A percentile compares a stretch with the other conserved stretches of the same genome.
phyloP scores from a whole-genome alignment of 768 basidiomycete genomes.

The Podaxis pistillaris region DNA sequence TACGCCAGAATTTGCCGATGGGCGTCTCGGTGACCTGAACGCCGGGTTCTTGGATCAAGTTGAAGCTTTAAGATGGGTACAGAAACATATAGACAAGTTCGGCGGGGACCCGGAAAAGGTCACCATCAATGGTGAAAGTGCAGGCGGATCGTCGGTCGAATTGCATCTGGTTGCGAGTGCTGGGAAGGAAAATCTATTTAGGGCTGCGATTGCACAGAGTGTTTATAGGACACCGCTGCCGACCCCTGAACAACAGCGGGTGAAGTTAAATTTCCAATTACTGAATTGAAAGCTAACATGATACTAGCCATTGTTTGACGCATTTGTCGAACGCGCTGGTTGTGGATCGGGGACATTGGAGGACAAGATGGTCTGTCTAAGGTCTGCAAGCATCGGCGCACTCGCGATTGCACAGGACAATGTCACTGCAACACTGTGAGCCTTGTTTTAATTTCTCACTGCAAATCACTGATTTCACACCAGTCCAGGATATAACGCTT shows the following conservation, averaged over 20 bases:
- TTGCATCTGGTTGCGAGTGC: conserved; percentile 53
- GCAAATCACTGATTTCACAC: conserved; percentile 11
- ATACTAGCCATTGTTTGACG: conserved; percentile 49
- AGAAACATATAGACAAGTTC: conserved; percentile 57
- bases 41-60: conserved; percentile 60
- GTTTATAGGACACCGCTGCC: conserved; percentile 53
- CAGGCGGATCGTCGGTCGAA: conserved; percentile 54
- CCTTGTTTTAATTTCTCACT: no score
- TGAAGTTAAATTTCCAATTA: conserved; percentile 23
- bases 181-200: conserved; percentile 38
- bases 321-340: conserved; percentile 47
- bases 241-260: conserved; percentile 49
- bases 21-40: conserved; percentile 46
- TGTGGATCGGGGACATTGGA: conserved; percentile 39
- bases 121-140: conserved; percentile 62
- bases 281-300: background rate
- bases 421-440: conserved; percentile 38
- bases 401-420: conserved; percentile 56
- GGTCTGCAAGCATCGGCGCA: conserved; percentile 48
- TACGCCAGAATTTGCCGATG: conserved; percentile 41
- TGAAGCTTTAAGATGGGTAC: conserved; percentile 62
- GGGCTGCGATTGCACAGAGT: conserved; percentile 60
- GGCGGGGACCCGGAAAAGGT: conserved; percentile 61
- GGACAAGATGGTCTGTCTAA: conserved; percentile 43
- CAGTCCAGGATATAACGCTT: conserved; percentile 42